phyloP scores from a whole-genome alignment of 1,284 basidiomycete species.

The Anthracocystis walkeri region DNA sequence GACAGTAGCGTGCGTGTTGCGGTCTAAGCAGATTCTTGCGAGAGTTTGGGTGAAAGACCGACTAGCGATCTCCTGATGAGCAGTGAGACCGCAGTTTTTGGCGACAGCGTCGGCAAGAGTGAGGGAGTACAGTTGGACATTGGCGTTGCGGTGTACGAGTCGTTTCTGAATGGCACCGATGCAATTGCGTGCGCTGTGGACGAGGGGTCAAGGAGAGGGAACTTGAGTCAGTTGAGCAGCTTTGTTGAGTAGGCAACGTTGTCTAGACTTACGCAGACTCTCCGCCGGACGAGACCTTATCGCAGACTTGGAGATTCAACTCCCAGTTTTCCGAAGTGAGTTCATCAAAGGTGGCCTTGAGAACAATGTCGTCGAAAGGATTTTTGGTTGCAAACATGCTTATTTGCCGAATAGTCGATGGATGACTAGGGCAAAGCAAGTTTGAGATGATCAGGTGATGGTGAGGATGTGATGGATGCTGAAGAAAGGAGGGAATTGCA shows the following conservation, averaged over 20 bases:
- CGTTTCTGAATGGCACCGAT: conserved; percentile 88
- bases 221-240: background rate
- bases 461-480: background rate
- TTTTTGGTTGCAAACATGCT: conserved; percentile 73
- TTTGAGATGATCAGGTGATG: background rate
- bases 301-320: conserved; percentile 91
- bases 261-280: conserved; percentile 45
- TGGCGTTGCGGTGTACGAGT: conserved; percentile 90
- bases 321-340: conserved; percentile 96
- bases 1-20: conserved; percentile 91
- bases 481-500: background rate
- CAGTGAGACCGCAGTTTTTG: conserved; percentile 86
- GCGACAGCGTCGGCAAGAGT: conserved; percentile 72
- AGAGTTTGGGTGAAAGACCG: conserved; percentile 89
- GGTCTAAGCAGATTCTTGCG: conserved; percentile 85
- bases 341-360: conserved; percentile 93
- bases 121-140: conserved; percentile 95
- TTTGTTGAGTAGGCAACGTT: background rate
- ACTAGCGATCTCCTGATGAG: conserved; percentile 88
- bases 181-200: conserved; percentile 82
- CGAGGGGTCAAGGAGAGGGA: background rate
- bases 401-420: background rate
- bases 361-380: conserved; percentile 93
- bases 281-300: conserved; percentile 91
- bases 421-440: conserved; percentile 1